Evolutionary conservation across 2,329 filamentous ascomycete species (phyloP), one percentile per base, ranked within the genome.

Genomic region (Cryphonectria carpinicola): DNA sequence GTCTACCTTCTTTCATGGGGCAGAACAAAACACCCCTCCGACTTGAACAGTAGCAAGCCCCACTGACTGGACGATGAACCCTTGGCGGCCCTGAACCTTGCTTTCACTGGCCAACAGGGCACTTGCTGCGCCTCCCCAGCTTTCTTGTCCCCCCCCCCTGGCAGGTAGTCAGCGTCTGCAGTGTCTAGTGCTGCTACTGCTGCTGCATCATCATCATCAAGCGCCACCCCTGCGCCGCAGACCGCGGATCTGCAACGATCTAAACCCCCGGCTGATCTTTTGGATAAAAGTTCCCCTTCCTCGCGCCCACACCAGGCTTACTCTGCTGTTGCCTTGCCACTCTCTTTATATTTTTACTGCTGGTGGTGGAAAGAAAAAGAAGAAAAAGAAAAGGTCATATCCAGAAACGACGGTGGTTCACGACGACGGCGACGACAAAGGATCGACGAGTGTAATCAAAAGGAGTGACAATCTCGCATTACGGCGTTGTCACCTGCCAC

Each of bases 221-320:
- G 54, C 54, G 54, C 54, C 54, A 58, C 54, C 54, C 37, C 54
- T 58, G 52, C 25, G 54, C 54, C 25, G 54, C 54, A 58, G 54
- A 35, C 54, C 25, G 14, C 28, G 54, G 54, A 58, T 58, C 54
- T 58, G 54, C 54, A 58, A 58, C 54, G 46, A 32, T 58, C 25
- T 35, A 3, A 32, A 28, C 28, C 52, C 28, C 54, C 25, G 28
- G 54, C 54, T 58, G 14, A 22, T 8, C 25, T 35, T n/a, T 49
- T 58, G 25, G 13, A 17, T 58, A 58, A 58, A 58, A 58, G 28
- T 58, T 58, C 54, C 54, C 54, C 46, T 49, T 32, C 54, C 54
- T 58, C 54, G 52, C 52, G 25, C 52, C 28, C 54, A 32, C 13
- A 19, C 13, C 25, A 7, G 25, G n/a, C n/a, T 28, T 25, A 56